Conservation (phyloP, 768 basidiomycete species). For the Tylopilus felleus region DNA sequence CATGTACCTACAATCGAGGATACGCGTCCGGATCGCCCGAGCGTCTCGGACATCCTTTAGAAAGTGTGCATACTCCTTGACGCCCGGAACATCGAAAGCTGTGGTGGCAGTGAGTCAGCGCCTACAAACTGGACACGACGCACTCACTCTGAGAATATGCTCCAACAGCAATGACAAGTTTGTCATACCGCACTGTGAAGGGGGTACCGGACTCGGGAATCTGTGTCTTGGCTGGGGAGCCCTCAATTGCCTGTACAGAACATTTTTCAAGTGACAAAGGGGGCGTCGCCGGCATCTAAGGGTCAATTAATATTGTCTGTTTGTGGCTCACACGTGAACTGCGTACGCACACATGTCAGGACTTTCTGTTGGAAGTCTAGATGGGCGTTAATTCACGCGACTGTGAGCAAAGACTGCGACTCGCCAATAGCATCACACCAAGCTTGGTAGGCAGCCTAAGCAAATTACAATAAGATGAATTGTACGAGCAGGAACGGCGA, state of each 20-base stretch:
- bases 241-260: constrained; percentile 9
- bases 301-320: not conserved
- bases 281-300: constrained; percentile 63
- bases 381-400: constrained; percentile 8
- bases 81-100: constrained; percentile 72
- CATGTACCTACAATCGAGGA: constrained; percentile 60
- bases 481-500: not conserved
- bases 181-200: constrained; percentile 71
- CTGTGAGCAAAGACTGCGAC: constrained; percentile 6
- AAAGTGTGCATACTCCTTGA: constrained; percentile 80
- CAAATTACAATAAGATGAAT: not conserved
- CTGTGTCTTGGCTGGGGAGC: constrained; percentile 16
- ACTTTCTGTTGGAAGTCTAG: constrained; percentile 60
- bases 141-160: constrained; percentile 77
- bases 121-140: constrained; percentile 1
- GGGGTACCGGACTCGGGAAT: constrained; percentile 29
- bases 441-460: constrained; percentile 62
- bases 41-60: constrained; percentile 79
- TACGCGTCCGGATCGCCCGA: constrained; percentile 62
- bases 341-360: constrained; percentile 53
- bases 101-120: constrained; percentile 1
- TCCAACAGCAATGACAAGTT: constrained; percentile 80
- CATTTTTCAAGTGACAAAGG: constrained; percentile 34
- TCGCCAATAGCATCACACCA: constrained; percentile 74
- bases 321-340: not conserved